phyloP scores from a whole-genome alignment of 2,329 filamentous ascomycete genomes.

The Penicillium sp. region DNA sequence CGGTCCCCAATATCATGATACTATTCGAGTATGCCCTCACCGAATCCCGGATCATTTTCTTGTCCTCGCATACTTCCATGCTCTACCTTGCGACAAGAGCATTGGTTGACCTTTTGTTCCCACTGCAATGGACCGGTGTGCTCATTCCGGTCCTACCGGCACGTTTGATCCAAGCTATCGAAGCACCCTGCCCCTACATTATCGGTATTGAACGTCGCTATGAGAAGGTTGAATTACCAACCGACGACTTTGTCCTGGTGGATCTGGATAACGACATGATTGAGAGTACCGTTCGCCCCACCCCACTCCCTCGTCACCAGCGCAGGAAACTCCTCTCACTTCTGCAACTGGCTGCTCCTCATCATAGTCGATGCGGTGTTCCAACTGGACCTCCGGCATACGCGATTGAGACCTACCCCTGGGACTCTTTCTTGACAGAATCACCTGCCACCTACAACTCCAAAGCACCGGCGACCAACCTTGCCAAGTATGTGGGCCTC shows the following conservation, averaged over 20 bases:
- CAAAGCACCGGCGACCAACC: conserved; percentile 66
- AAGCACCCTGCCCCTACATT: conserved; percentile 95
- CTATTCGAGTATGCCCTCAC: conserved; percentile 91
- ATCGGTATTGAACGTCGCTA: conserved; percentile 94
- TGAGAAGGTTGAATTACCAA: conserved; percentile 63
- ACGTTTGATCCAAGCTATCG: conserved; percentile 82
- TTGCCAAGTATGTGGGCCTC: conserved; percentile 84
- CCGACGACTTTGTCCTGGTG: conserved; percentile 93
- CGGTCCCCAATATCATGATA: conserved; percentile 86
- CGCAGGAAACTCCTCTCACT: conserved; percentile 85
- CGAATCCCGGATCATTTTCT: conserved; percentile 91
- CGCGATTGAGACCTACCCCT: conserved; percentile 87
- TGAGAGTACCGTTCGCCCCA: conserved; percentile 77
- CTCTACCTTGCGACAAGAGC: conserved; percentile 88
- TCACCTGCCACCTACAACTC: conserved; percentile 77
- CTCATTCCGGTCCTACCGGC: conserved; percentile 91
- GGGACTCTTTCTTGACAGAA: conserved; percentile 86
- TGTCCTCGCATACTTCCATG: conserved; percentile 96
- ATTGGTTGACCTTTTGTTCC: conserved; percentile 82
- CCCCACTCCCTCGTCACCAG: conserved; percentile 80
- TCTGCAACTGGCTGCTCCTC: conserved; percentile 84
- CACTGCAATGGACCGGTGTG: conserved; percentile 88
- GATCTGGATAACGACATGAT: conserved; percentile 91
- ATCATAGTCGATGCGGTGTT: conserved; percentile 84
- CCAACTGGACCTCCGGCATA: conserved; percentile 87